Conservation (phyloP, 1,284 basidiomycete species). For the Agroathelia rolfsii region DNA sequence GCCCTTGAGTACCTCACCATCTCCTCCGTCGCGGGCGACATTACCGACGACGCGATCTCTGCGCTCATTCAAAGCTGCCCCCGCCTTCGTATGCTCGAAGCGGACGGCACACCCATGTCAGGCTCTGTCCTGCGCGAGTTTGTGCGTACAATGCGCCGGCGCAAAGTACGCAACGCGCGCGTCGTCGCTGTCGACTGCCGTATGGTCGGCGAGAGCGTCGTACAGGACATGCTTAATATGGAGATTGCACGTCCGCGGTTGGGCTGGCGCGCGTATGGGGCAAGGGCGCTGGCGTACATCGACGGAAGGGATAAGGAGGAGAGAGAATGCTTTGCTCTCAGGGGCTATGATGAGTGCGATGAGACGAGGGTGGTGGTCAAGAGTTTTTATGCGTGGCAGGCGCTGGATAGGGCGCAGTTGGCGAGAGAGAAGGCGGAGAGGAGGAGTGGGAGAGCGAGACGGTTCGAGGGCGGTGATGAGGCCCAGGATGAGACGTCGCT, state of each 20-base stretch:
- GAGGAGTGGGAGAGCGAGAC: slow-evolving; percentile 20
- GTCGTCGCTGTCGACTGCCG: slow-evolving; percentile 74
- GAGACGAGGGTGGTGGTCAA: slow-evolving; percentile 65
- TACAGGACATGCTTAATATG: slow-evolving; percentile 53
- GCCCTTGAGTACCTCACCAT: slow-evolving; percentile 65
- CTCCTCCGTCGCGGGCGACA: slow-evolving; percentile 55
- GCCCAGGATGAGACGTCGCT: slow-evolving; percentile 14
- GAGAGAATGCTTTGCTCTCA: no score
- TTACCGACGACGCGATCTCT: slow-evolving; percentile 56
- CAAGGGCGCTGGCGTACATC: slow-evolving; percentile 53
- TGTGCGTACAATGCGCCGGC: slow-evolving; percentile 40
- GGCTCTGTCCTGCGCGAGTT: slow-evolving; percentile 60
- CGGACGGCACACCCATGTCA: slow-evolving; percentile 70
- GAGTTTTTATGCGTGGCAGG: slow-evolving; percentile 83
- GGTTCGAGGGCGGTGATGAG: slow-evolving; percentile 16
- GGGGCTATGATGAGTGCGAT: slow-evolving; percentile 71
- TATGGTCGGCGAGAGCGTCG: slow-evolving; percentile 46
- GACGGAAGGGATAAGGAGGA: slow-evolving; percentile 57
- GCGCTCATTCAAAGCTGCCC: slow-evolving; percentile 57
- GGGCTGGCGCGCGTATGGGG: slow-evolving; percentile 65
- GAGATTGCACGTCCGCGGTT: slow-evolving; percentile 50
- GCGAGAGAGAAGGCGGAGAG: slow-evolving; percentile 47
- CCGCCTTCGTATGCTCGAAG: slow-evolving; percentile 57
- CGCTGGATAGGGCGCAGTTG: slow-evolving; percentile 60
- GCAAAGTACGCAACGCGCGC: slow-evolving; percentile 38